Conservation (phyloP, 139 green algal species). For the Tetraselmis chui region DNA sequence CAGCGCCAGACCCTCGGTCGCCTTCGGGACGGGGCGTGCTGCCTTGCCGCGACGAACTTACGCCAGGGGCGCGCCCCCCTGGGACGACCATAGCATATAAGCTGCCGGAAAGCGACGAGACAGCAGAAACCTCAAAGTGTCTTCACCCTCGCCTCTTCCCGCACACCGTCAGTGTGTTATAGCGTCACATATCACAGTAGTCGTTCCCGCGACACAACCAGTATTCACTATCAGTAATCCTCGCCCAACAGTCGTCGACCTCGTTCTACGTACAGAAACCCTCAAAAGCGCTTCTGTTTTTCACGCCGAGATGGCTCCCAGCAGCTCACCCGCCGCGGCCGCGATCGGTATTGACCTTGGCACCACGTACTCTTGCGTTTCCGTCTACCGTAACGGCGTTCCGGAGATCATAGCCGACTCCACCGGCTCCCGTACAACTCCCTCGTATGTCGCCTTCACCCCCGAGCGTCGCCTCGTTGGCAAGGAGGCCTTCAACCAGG, state of each 20-base stretch:
- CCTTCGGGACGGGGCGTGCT: no score
- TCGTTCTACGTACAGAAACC: background rate
- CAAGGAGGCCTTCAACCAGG: conserved; percentile 7
- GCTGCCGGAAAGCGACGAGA: no score
- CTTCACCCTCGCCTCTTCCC: no score
- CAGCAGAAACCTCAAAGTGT: no score
- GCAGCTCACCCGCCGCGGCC: conserved; percentile 9
- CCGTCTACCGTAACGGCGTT: conserved; percentile 17
- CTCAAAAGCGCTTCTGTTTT: background rate
- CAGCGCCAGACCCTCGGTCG: no score
- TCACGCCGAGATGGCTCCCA: background rate
- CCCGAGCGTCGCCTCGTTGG: conserved; percentile 19
- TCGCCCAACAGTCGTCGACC: background rate
- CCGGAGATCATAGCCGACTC: conserved; percentile 22
- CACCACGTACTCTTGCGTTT: conserved; percentile 38
- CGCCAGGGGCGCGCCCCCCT: no score
- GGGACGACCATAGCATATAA: no score
- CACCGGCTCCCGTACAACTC: conserved; percentile 12
- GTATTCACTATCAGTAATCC: no score
- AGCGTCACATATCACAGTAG: no score
- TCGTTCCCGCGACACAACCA: no score
- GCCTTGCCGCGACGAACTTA: no score
- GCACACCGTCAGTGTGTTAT: no score
- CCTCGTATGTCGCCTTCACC: conserved; percentile 27
- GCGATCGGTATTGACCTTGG: conserved; percentile 59